Evolutionary conservation across 441 rosid species (phyloP), one percentile per base, ranked within the genome.

Genomic region (Theobroma grandiflorum): DNA sequence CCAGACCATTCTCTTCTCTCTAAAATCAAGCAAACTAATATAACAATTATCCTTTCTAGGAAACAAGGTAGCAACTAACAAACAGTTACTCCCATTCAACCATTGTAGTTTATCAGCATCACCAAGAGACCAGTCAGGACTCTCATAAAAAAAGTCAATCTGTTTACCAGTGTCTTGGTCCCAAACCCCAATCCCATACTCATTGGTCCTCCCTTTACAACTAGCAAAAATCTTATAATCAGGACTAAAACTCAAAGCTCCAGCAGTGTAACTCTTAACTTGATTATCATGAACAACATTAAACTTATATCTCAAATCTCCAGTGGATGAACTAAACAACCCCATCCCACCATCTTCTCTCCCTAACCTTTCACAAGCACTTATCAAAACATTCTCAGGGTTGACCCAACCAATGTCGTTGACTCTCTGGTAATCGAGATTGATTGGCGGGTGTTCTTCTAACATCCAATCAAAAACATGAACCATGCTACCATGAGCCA

Each of bases 261-360:
- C 98, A 2, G 96, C 99, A 0, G 96, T 91, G 69, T 86, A 96
- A 52, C 98, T 95, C 89, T 96, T 96, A 57, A 82, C 79, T 52
- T 87, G 92, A 81, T 89, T 86, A 20, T 89, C 93, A 79, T 96
- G 98, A 66, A 67, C 81, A 4, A 96, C 95, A 64, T 91, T 91
- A 75, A 96, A 94, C 84, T 94, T 96, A 75, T 85, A 86, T 85
- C 90, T 88, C 73, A 96, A 78, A 31, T 93, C 95, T 0, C 98
- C 99, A 1, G 89, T 84, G 2, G 90, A 88, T 4, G 94, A 88
- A 76, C 87, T 92, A n/a, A 95, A 95, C 88, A 93, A 62, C 50
- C 98, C 99, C 98, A 96, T 93, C 10, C 98, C 99, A 2, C 99
- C 99, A 63, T 92, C 99, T 55, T 92, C 93, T 9, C 92, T 89